Conservation (phyloP, 2,329 filamentous ascomycete species). For the Trichoderma sp. region DNA sequence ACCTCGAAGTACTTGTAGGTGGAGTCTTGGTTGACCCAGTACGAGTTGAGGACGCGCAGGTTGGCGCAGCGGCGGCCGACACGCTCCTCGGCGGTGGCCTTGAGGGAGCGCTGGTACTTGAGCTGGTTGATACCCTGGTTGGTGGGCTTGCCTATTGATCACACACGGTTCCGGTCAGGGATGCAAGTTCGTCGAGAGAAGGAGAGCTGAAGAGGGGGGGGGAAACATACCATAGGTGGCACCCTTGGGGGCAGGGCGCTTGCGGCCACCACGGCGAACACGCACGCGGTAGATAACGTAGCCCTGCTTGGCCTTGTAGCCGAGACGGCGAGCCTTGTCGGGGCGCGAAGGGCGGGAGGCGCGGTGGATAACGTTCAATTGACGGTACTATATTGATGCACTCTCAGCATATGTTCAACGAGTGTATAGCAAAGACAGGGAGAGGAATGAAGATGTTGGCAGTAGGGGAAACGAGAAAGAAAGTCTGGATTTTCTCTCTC, state of each 20-base stretch:
- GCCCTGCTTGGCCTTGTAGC: slow-evolving; percentile 99
- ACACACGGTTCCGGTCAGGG: not conserved
- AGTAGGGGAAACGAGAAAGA: not conserved
- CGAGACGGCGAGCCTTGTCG: slow-evolving; percentile 99
- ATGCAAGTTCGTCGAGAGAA: not conserved
- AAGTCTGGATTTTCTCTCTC: not conserved
- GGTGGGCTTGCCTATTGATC: slow-evolving; percentile 87
- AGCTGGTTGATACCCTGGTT: slow-evolving; percentile 99
- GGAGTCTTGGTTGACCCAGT: slow-evolving; percentile 99
- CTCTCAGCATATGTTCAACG: slow-evolving; percentile 99
- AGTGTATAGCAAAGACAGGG: slow-evolving; percentile 76
- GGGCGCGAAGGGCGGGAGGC: slow-evolving; percentile 96
- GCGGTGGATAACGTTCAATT: slow-evolving; percentile 99
- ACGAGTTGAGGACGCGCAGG: slow-evolving; percentile 98
- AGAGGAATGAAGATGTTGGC: slow-evolving; percentile 19
- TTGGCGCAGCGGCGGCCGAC: slow-evolving; percentile 98
- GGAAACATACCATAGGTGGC: slow-evolving; percentile 85
- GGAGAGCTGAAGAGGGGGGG: not conserved
- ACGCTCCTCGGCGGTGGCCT: slow-evolving; percentile 98
- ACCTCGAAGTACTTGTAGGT: slow-evolving; percentile 99
- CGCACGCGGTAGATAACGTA: slow-evolving; percentile 99
- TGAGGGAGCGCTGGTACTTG: slow-evolving; percentile 99
- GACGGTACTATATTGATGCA: slow-evolving; percentile 99
- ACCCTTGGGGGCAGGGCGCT: slow-evolving; percentile 94
- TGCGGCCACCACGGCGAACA: slow-evolving; percentile 97